Base-by-base conservation (phyloP, 2,329 filamentous ascomycete genomes). In the Ascochyta fabae region DNA sequence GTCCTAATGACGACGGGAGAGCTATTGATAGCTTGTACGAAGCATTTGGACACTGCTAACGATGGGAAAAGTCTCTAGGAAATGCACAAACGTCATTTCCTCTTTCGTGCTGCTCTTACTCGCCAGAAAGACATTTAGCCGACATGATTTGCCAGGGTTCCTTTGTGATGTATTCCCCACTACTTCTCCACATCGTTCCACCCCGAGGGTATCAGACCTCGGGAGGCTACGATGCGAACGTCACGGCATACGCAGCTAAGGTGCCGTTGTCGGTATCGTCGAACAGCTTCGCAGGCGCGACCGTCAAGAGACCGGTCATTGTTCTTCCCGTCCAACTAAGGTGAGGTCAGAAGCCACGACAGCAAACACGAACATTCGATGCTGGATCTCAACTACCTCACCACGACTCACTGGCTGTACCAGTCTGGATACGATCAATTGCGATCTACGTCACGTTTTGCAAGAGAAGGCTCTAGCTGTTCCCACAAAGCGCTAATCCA, bases 401-500 rank as follows among this genome's bases (percentile, higher is more conserved):
- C 31, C 31, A 15, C 16, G 16, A 38, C 5, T 38, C 19, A 38
- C 2, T 22, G 6, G 9, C n/a, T 19, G 3, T 16, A 4, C 35
- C 19, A 10, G 15, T 10, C 19, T 19, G 9, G 9, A 9, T 12
- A 13, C 39, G n/a, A 43, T 31, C 24, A 29, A 22, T 12, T 31
- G 40, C 40, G 1, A 19, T 43, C 5, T 43, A 19, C 26, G 24
- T 5, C 31, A 19, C 26, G 24, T 5, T 13, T 7, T 19, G 16
- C 9, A 19, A 29, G 12, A 12, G 13, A 6, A 23, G 6, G 2
- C 12, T 29, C 64, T 51, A 70, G 13, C 54, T 61, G 16, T 63
- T 67, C 34, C 65, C 60, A 50, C 68, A 72, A 6, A 72, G 54
- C 5, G 44, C 50, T 33, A 71, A 55, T 2, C 68, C 63, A 15